Evolutionary conservation across 2,329 filamentous ascomycete species (phyloP).

Genomic region (Ophiocordyceps unilateralis): DNA sequence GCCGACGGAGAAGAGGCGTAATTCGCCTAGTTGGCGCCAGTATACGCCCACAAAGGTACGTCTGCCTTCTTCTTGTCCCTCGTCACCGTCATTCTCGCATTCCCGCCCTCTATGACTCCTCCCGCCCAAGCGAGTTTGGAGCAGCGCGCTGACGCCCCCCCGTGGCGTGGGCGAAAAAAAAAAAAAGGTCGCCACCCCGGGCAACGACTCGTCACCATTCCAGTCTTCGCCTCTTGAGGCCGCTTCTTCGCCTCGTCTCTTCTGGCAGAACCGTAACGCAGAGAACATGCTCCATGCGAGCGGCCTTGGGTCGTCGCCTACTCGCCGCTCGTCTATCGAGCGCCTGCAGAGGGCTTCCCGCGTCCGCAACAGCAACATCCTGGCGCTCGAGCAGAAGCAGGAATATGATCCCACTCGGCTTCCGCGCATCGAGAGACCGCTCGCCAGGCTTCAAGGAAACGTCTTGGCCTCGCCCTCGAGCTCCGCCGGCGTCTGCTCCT

Average conservation of each 20-base stretch:
- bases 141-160: slow-evolving; percentile 10
- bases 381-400: slow-evolving; percentile 78
- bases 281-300: slow-evolving; percentile 59
- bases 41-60: slow-evolving; percentile 21
- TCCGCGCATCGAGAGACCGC: slow-evolving; percentile 64
- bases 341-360: slow-evolving; percentile 86
- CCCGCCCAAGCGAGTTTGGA: background rate
- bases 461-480: slow-evolving; percentile 45
- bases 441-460: slow-evolving; percentile 61
- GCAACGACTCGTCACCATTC: slow-evolving; percentile 65
- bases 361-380: slow-evolving; percentile 96
- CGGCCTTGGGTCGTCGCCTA: slow-evolving; percentile 46
- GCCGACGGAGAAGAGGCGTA: slow-evolving; percentile 68
- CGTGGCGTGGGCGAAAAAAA: slow-evolving; percentile 1
- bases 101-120: background rate
- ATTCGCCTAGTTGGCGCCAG: slow-evolving; percentile 84
- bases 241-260: slow-evolving; percentile 61
- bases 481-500: slow-evolving; percentile 33
- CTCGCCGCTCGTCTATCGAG: slow-evolving; percentile 81
- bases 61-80: background rate
- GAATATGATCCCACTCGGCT: slow-evolving; percentile 76
- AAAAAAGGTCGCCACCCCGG: slow-evolving; percentile 46
- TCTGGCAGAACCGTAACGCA: slow-evolving; percentile 72
- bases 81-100: background rate
- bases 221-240: slow-evolving; percentile 62